These are phyloP conservation scores for Trichosanthes cucumerina DNA, from an alignment of 306 rosid species.

Conservation along the genomic window DNA sequence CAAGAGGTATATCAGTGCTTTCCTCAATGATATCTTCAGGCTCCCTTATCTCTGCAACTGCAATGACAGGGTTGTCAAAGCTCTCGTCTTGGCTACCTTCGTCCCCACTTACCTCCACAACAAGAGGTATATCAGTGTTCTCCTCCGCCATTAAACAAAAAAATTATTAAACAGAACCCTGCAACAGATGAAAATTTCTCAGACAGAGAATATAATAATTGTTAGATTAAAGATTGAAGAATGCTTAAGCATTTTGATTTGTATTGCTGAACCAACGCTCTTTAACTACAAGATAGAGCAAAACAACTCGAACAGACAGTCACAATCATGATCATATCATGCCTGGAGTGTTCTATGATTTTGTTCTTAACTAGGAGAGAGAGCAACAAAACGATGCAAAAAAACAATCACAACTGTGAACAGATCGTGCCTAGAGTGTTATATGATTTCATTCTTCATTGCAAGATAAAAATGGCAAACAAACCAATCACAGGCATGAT, in stretches of 20 bases:
- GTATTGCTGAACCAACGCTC: background rate
- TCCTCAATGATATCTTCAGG: background rate
- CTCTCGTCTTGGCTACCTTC: background rate
- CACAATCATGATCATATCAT: background rate
- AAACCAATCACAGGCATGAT: background rate
- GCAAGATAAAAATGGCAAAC: background rate
- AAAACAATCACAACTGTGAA: background rate
- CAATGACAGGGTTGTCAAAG: constrained; percentile 5
- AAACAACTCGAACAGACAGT: background rate
- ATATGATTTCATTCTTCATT: background rate
- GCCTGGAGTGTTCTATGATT: background rate
- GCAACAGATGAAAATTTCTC: background rate
- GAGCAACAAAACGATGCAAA: background rate
- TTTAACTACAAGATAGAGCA: background rate
- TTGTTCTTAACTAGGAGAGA: background rate
- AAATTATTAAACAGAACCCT: background rate
- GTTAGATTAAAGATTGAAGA: background rate
- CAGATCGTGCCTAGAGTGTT: background rate
- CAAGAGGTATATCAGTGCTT: constrained; percentile 13
- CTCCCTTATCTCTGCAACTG: background rate
- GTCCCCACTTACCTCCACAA: background rate
- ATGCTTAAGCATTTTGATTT: background rate
- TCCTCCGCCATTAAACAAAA: background rate
- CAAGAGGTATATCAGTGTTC: background rate
- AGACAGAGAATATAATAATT: background rate